Base-by-base conservation (phyloP, 2,329 filamentous ascomycete genomes). In the Colletotrichum orchidophilum region DNA sequence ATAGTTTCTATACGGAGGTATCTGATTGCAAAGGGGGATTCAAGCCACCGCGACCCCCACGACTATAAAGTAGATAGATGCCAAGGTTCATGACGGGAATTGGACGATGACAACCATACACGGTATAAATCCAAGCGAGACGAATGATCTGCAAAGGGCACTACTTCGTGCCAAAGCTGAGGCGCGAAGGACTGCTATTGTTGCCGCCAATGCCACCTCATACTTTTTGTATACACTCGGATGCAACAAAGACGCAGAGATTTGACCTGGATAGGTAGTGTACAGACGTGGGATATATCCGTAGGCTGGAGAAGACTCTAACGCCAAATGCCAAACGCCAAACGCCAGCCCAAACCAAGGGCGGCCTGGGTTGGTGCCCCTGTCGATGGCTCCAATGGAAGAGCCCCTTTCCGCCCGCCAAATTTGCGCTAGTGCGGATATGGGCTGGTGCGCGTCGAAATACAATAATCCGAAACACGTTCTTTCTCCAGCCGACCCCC, bases 401-500 rank as follows among this genome's bases (percentile, higher is more conserved):
- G 31, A 31, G 18, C 39, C 39, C 39, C 39, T 46, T 46, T 46
- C 39, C 39, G 39, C 39, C 15, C 18, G 39, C 39, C 4, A 9
- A n/a, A 3, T n/a, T 3, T 15, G 39, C 15, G 8, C 39, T 46
- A 46, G 39, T 46, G 15, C 39, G 18, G n/a, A n/a, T 46, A 4
- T n/a, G 15, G 39, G 18, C n/a, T 46, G 39, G 18, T 3, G 39
- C 39, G 39, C 39, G 39, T 46, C 18, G 46, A 46, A 42, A 39
- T 7, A 12, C 27, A 24, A 52, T 29, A 69, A 58, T 71, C 64
- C 52, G 68, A 69, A 71, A 71, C 68, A 63, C 52, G 35, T 46
- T 53, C 13, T 39, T 21, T 53, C 39, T 50, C 67, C 63, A 66
- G 39, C 62, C 24, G 35, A n/a, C 63, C 54, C 63, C 59, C 59